A percentile compares a stretch with the other conserved stretches of the same genome.
These are phyloP conservation scores for Mycosarcoma maydis DNA, from an alignment of 1,284 basidiomycete genomes.

Conservation along the genomic window DNA sequence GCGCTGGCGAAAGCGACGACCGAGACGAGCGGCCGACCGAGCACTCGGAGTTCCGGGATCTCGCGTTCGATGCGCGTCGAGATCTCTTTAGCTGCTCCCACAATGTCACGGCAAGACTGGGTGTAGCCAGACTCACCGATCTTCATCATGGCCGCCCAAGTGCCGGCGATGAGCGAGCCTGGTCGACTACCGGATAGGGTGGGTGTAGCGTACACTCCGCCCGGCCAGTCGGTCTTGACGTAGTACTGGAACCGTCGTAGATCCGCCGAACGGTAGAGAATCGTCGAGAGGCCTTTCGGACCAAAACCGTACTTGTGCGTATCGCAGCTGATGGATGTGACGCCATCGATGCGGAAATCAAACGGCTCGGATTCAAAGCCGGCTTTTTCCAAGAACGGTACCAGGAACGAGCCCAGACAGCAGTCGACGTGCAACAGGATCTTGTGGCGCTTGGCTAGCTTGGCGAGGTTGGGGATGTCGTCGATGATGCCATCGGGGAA, in stretches of 20 bases:
- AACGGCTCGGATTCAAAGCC: conserved; percentile 62
- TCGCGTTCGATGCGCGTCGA: conserved; percentile 74
- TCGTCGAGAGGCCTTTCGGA: conserved; percentile 62
- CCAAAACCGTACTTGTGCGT: conserved; percentile 67
- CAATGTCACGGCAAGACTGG: conserved; percentile 85
- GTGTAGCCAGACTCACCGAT: conserved; percentile 92
- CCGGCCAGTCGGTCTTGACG: conserved; percentile 65
- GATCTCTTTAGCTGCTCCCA: conserved; percentile 77
- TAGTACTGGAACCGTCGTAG: conserved; percentile 65
- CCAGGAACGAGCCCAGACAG: conserved; percentile 68
- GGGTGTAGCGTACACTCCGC: conserved; percentile 65
- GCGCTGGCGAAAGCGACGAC: conserved; percentile 85
- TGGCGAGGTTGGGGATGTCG: conserved; percentile 82
- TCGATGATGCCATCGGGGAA: conserved; percentile 71
- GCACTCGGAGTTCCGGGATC: conserved; percentile 79
- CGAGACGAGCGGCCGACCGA: conserved; percentile 88
- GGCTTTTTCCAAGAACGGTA: conserved; percentile 63
- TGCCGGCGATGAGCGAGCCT: conserved; percentile 89
- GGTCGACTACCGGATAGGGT: conserved; percentile 72
- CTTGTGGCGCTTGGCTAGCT: conserved; percentile 79
- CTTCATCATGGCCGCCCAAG: conserved; percentile 94
- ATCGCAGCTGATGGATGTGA: conserved; percentile 64
- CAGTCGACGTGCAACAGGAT: conserved; percentile 83
- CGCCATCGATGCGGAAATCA: conserved; percentile 65
- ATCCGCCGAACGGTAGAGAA: conserved; percentile 56